Conservation (phyloP, 805 yeast species). For the Candida alai region DNA sequence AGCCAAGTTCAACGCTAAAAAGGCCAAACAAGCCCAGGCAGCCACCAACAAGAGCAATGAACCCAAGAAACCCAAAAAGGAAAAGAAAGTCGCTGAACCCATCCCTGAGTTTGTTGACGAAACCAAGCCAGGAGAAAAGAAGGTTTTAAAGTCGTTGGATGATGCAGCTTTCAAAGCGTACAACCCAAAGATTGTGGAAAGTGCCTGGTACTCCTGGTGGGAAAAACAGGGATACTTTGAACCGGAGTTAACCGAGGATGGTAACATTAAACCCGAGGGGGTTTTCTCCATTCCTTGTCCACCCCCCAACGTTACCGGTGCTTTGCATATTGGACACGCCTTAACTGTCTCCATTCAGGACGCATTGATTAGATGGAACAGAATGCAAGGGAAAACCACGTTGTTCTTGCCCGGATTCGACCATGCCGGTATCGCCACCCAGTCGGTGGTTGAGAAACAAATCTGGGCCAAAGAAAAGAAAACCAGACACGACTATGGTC, state of each 20-base stretch:
- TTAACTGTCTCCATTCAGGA: slow-evolving; percentile 94
- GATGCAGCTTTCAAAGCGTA: slow-evolving; percentile 94
- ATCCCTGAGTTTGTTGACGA: slow-evolving; percentile 82
- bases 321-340: slow-evolving; percentile 97
- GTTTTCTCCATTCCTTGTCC: slow-evolving; percentile 93
- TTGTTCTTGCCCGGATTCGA: slow-evolving; percentile 94
- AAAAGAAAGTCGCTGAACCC: slow-evolving; percentile 64
- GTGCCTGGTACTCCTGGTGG: slow-evolving; percentile 99
- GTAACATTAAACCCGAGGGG: slow-evolving; percentile 78
- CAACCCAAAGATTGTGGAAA: slow-evolving; percentile 87
- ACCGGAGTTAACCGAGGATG: slow-evolving; percentile 77
- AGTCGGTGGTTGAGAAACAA: slow-evolving; percentile 95
- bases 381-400: slow-evolving; percentile 96
- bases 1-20: slow-evolving; percentile 83
- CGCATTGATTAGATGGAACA: slow-evolving; percentile 84
- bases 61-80: slow-evolving; percentile 60
- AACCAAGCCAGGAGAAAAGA: slow-evolving; percentile 89
- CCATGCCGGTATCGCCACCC: slow-evolving; percentile 99
- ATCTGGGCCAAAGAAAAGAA: slow-evolving; percentile 82
- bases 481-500: slow-evolving; percentile 93
- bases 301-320: slow-evolving; percentile 99
- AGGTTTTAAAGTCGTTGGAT: slow-evolving; percentile 77
- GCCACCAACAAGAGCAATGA: slow-evolving; percentile 19
- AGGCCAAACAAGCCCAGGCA: slow-evolving; percentile 53
- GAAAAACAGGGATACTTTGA: slow-evolving; percentile 78